Evolutionary conservation across 352 stramenopile genomes (phyloP).

Genomic region (Phytophthora fragariaefolia): DNA sequence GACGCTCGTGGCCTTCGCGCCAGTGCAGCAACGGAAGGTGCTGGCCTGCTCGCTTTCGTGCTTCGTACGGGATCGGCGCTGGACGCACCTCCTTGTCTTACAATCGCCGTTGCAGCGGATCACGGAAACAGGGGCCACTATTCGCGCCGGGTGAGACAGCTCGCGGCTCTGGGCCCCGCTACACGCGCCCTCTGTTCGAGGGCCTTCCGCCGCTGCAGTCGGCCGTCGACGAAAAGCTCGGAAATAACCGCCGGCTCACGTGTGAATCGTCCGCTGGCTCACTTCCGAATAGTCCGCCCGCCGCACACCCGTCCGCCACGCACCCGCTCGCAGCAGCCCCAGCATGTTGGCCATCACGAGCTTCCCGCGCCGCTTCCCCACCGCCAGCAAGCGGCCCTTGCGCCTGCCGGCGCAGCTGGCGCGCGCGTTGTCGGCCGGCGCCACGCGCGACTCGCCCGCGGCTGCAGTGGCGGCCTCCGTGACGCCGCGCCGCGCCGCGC

Average conservation of each 20-base stretch:
- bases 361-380: constrained; percentile 82
- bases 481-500: constrained; percentile 18
- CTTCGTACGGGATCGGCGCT: constrained; percentile 14
- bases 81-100: constrained; percentile 8
- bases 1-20: background rate
- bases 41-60: constrained; percentile 16
- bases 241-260: no score
- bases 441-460: constrained; percentile 19
- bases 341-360: constrained; percentile 83
- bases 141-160: background rate
- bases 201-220: background rate
- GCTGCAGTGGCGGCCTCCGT: constrained; percentile 35
- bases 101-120: constrained; percentile 14
- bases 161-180: background rate
- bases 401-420: constrained; percentile 11
- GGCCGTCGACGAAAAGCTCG: background rate
- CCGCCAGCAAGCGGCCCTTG: constrained; percentile 70
- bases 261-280: no score
- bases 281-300: constrained; percentile 23
- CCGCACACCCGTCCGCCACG: constrained; percentile 14
- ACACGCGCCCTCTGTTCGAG: background rate
- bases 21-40: background rate
- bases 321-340: background rate
- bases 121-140: constrained; percentile 15
- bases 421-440: constrained; percentile 15